Percentiles rank a stretch among this genome's conserved stretches.
These are phyloP conservation scores for Monosporascus sp. DNA, from an alignment of 2,329 filamentous ascomycete species.

Conservation along the genomic window DNA sequence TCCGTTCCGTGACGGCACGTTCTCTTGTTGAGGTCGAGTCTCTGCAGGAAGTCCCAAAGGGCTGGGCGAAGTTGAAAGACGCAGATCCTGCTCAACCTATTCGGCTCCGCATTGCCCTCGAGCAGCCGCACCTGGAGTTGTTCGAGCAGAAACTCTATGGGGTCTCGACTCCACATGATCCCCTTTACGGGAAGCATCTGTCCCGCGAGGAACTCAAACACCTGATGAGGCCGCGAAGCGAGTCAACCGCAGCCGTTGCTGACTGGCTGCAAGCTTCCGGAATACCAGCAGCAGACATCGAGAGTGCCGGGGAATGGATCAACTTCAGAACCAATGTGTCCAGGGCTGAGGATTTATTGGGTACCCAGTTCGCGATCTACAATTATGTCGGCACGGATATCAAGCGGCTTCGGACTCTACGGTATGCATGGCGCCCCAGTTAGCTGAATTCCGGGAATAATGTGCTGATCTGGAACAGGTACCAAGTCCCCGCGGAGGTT, in stretches of 20 bases:
- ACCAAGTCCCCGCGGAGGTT: constrained; percentile 55
- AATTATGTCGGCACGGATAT: constrained; percentile 35
- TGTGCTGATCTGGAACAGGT: constrained; percentile 29
- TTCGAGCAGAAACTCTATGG: constrained; percentile 56
- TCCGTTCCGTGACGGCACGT: constrained; percentile 12
- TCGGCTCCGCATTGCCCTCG: constrained; percentile 42
- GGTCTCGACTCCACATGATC: constrained; percentile 54
- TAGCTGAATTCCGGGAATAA: neutral
- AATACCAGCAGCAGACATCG: constrained; percentile 44
- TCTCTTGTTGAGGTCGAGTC: constrained; percentile 30
- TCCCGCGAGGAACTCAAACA: constrained; percentile 49
- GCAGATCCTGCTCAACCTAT: constrained; percentile 34
- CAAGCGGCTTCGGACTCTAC: constrained; percentile 42
- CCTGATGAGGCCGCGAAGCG: constrained; percentile 24
- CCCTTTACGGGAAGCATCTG: constrained; percentile 56
- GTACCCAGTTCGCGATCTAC: constrained; percentile 53
- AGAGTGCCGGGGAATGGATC: constrained; percentile 46
- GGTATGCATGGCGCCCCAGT: constrained; percentile 9
- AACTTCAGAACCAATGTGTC: constrained; percentile 48
- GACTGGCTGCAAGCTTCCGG: constrained; percentile 50
- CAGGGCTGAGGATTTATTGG: constrained; percentile 49
- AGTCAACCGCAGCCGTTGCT: constrained; percentile 43
- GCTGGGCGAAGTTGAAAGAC: constrained; percentile 30
- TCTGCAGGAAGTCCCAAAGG: constrained; percentile 28
- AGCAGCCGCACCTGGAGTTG: constrained; percentile 39